phyloP scores from a whole-genome alignment of 768 basidiomycete species.

The Termitomyces sp. region DNA sequence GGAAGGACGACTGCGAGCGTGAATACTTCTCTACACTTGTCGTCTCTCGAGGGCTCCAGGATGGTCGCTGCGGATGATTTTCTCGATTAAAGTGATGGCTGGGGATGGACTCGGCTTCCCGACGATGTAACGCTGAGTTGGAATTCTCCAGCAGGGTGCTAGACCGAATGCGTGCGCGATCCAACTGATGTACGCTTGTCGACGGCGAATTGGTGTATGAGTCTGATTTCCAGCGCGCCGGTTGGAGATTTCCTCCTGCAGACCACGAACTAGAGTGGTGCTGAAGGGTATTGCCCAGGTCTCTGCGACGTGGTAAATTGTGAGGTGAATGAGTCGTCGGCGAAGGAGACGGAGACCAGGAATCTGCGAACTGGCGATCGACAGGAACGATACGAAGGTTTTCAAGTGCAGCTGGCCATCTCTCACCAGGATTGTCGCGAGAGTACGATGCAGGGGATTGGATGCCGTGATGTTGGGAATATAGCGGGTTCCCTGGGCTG shows the following conservation, averaged over 20 bases:
- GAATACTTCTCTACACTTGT: conserved; percentile 27
- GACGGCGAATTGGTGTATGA: conserved; percentile 22
- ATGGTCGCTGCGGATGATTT: conserved; percentile 27
- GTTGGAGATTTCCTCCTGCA: conserved; percentile 27
- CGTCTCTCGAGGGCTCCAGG: conserved; percentile 32
- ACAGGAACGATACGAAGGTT: conserved; percentile 22
- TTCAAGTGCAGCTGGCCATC: conserved; percentile 26
- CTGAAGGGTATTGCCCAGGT: conserved; percentile 21
- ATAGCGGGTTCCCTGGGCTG: conserved; percentile 21
- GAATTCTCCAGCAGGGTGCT: conserved; percentile 32
- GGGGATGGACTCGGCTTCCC: conserved; percentile 22
- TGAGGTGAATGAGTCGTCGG: conserved; percentile 17
- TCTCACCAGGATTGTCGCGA: conserved; percentile 19
- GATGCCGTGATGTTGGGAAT: conserved; percentile 24
- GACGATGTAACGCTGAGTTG: conserved; percentile 18
- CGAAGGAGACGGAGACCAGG: conserved; percentile 22
- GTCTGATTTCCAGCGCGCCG: conserved; percentile 34
- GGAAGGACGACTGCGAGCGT: conserved; percentile 26
- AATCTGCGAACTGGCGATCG: conserved; percentile 16
- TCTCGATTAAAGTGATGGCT: conserved; percentile 25
- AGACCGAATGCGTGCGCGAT: conserved; percentile 32
- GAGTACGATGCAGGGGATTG: conserved; percentile 21
- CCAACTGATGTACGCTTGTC: conserved; percentile 20
- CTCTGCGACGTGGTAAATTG: conserved; percentile 27
- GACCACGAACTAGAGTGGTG: conserved; percentile 28